Base-by-base conservation (phyloP, 2,329 filamentous ascomycete genomes). In the Alternaria tenuissima region DNA sequence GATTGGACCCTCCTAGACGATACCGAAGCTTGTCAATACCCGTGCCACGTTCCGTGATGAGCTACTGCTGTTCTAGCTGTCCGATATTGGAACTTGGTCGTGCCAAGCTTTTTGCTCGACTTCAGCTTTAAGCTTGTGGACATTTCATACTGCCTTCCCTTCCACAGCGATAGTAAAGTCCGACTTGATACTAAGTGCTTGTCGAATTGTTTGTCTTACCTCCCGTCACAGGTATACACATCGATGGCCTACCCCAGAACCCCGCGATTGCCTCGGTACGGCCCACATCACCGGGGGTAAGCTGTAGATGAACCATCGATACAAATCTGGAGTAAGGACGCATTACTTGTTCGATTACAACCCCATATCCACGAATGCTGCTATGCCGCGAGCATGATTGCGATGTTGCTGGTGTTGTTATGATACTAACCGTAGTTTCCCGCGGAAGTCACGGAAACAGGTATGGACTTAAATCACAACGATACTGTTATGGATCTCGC, bases 71-170 rank as follows among this genome's bases (percentile, higher is more conserved):
- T 57, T 64, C 55, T 60, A 68, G 61, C 64, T 65, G 38, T 54
- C 47, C 18, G 48, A 47, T 69, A 62, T 60, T 68, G 66, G 59
- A 64, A 71, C 57, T 63, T 71, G 66, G 61, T 63, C 61, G 69
- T 62, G 75, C 75, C 75, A 77, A 77, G 75, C 69, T 53, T 70
- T 70, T 70, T 64, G 38, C 49, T 55, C 66, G 68, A 76, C 73
- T 64, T 73, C 68, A 72, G 52, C 43, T 65, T 56, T 41, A 54
- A 42, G 60, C 57, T 39, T 5, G 16, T 12, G 26, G 56, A 41
- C 32, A 39, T n/a, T 18, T 47, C 20, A 18, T 34, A 46, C 38
- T 46, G 43, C 16, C 20, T 36, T 24, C 41, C 24, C 36, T 24
- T 42, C 20, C 49, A 30, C 39, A 12, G 44, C 57, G 18, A 59